Evolutionary conservation across 805 yeast genomes (phyloP), one percentile per base, ranked within the genome.

Genomic region (Cyberlindnera veronae): DNA sequence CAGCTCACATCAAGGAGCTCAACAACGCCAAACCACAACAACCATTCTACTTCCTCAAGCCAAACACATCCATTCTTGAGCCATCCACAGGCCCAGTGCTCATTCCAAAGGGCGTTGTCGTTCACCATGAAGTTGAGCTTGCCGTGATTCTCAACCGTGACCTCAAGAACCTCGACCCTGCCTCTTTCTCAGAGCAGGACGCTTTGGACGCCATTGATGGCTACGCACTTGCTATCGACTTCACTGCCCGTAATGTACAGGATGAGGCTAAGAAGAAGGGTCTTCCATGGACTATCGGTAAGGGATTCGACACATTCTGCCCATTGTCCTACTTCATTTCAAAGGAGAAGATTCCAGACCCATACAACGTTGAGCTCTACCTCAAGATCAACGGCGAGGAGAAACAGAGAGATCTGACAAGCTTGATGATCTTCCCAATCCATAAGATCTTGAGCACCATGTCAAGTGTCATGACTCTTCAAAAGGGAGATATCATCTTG

Each of bases 211-310:
- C 87, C 12, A 85, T 93, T 50, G 84, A 75, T 5, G 97, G 97
- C 11, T 88, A 90, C 55, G 85, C 95, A 1, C 69, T 93, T 46
- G 90, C 97, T 0, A 76, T 93, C 34, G 99, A 93, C 61, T 72
- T 93, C 74, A 93, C 99, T 7, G 98, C 96, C 0, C 77, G 99
- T 61, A 88, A 90, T 56, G 95, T 93, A 22, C 99, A 93, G 65
- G 90, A 84, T 56, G 96, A 81, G 55, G 96, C 96, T 27, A 93
- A 93, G 65, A 75, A 74, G 65, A 88, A 87, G 62, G 98, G 98
- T 1, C 71, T 91, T 38, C 99, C 99, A 5, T 93, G 99, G 99
- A 66, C 91, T 5, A 87, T 89, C 49, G 96, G 93, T 26, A 93
- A 93, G 60, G 99, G 99, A 0, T 91, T 89, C 61, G 99, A 93